Evolutionary conservation across 768 basidiomycete genomes (phyloP).

Genomic region (Daedaleopsis sinensis): DNA sequence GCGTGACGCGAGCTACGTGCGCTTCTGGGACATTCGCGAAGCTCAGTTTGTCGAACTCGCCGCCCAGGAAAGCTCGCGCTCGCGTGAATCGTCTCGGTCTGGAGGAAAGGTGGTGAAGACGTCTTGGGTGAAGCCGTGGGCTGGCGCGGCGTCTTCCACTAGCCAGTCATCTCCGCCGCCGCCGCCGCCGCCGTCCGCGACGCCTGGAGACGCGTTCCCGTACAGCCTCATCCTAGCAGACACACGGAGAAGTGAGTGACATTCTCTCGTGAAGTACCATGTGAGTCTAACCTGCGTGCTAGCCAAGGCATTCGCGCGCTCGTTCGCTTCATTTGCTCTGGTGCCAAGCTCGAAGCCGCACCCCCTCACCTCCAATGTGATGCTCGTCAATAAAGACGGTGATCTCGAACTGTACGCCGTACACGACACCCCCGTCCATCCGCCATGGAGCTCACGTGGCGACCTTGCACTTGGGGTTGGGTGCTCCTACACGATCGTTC

Average conservation of each 20-base stretch:
- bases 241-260: slow-evolving; percentile 66
- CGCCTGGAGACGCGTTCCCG: slow-evolving; percentile 27
- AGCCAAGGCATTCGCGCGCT: slow-evolving; percentile 63
- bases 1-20: slow-evolving; percentile 63
- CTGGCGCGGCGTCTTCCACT: slow-evolving; percentile 21
- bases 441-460: slow-evolving; percentile 74
- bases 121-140: slow-evolving; percentile 74
- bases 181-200: neutral
- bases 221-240: slow-evolving; percentile 58
- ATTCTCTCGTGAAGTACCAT: neutral
- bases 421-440: slow-evolving; percentile 71
- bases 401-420: slow-evolving; percentile 73
- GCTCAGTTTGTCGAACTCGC: slow-evolving; percentile 40
- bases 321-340: slow-evolving; percentile 71
- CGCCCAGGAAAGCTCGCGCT: slow-evolving; percentile 46
- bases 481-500: slow-evolving; percentile 51
- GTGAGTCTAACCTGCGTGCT: no score
- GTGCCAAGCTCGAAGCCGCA: slow-evolving; percentile 50
- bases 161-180: slow-evolving; percentile 18
- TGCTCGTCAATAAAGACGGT: slow-evolving; percentile 77
- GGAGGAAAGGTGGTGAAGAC: slow-evolving; percentile 38
- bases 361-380: slow-evolving; percentile 61
- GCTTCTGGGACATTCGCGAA: slow-evolving; percentile 79
- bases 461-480: slow-evolving; percentile 65
- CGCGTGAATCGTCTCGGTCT: slow-evolving; percentile 45